Percentiles rank a stretch among this genome's conserved stretches.
Evolutionary conservation across 192 early-diverging fungal genomes (phyloP).

Genomic region (Entophlyctis helioformis): DNA sequence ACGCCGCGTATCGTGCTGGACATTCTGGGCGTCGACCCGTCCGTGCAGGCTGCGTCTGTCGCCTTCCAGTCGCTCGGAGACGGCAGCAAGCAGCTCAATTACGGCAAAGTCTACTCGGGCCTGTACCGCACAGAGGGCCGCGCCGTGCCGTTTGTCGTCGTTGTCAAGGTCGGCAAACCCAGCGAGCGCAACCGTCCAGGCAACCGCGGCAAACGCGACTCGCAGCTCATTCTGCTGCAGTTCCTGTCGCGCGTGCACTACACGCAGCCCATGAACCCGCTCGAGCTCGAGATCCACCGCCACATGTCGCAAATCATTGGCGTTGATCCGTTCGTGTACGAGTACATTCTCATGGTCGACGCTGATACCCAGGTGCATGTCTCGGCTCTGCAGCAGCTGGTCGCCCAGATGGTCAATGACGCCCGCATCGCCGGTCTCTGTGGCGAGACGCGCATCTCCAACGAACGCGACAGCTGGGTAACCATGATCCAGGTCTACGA

Average conservation of each 20-base stretch:
- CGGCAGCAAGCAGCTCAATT: conserved; percentile 70
- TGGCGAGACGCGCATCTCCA: conserved; percentile 80
- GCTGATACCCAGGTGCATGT: conserved; percentile 70
- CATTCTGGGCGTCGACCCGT: conserved; percentile 73
- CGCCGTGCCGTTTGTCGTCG: conserved; percentile 77
- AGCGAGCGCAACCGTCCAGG: conserved; percentile 71
- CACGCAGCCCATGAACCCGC: conserved; percentile 70
- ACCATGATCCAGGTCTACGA: conserved; percentile 97
- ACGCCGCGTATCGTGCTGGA: conserved; percentile 88
- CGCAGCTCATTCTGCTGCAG: conserved; percentile 87
- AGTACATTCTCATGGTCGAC: conserved; percentile 91
- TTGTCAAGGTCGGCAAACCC: conserved; percentile 75
- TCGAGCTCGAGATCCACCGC: conserved; percentile 88
- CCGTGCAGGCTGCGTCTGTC: conserved; percentile 53
- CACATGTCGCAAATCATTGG: conserved; percentile 90
- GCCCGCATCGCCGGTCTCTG: conserved; percentile 77
- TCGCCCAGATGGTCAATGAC: conserved; percentile 79
- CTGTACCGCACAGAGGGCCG: conserved; percentile 76
- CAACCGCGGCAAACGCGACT: conserved; percentile 92
- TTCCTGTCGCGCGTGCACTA: conserved; percentile 89
- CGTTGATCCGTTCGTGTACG: conserved; percentile 78
- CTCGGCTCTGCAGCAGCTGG: conserved; percentile 72
- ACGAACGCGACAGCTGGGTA: conserved; percentile 76
- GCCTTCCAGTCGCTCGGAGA: conserved; percentile 58
- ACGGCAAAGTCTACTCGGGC: conserved; percentile 90